Base-by-base conservation (phyloP, 805 yeast genomes). In the Barnettozyma vustinii region DNA sequence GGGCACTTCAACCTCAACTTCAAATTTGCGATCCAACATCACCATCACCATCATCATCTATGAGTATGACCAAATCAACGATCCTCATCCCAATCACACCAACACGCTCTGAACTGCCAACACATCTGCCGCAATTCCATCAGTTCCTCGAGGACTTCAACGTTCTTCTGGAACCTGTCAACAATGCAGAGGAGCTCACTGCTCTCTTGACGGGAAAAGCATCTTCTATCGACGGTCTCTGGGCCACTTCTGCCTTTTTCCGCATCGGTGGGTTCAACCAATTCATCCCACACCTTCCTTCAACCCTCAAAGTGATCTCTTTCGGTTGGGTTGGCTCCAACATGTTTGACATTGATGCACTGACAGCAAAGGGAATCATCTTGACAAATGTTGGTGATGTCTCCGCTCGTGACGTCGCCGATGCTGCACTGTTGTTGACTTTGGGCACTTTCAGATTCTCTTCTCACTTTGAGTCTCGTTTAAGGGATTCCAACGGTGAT, bases 351-450 rank as follows among this genome's bases (percentile, higher is more conserved):
- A 73, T 70, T 2, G 55, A 55, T 9, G 69, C 59, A 15, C 63
- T 83, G 64, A 63, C 67, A 23, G 66, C 65, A 30, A 69, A 71
- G 18, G 76, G 74, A n/a, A 77, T 86, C 39, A 58, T 68, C 20
- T 68, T 86, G 54, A 79, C 86, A 52, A 83, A 86, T 61, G 80
- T 82, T 49, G 76, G 86, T 52, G 66, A 76, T 9, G 71, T 72
- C 33, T 81, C 84, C 0, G 77, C 85, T 2, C 76, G 71, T 25
- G 82, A 84, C 15, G 94, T 86, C 32, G 85, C 90, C 2, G 94
- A 86, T 54, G 64, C 81, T 49, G 91, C 83, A 2, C 65, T 84
- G 44, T 74, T 69, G 56, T 72, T 81, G 56, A 68, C 84, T 1
- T 58, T 85, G 51, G 72, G 79, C 44, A 75, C 81, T 25, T 83